Evolutionary conservation across 1,284 basidiomycete genomes (phyloP), one percentile per base, ranked within the genome.

Genomic region (Mycena sp.): DNA sequence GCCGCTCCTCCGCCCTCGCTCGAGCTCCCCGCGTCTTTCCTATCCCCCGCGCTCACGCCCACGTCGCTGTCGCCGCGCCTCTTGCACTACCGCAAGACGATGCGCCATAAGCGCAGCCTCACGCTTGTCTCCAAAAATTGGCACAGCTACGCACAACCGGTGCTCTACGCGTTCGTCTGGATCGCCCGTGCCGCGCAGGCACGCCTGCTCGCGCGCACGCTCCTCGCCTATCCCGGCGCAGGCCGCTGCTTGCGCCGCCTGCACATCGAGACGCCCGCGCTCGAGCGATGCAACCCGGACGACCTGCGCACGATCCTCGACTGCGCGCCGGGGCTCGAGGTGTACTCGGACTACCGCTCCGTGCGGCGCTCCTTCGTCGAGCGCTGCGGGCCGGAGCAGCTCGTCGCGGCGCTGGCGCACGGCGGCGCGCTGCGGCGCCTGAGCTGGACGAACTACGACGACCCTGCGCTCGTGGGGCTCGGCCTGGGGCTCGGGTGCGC

Each of bases 401-500:
- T 91, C 59, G 81, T 90, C 30, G 81, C 79, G 17, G 81, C 86
- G 14, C 82, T 90, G 48, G 82, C 85, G 16, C 84, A 82, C 44
- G 85, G 85, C 4, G 78, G 81, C 57, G 83, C 79, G 21, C 76
- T 92, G 32, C 81, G 85, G 16, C 78, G 85, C 32, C 77, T 91
- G 21, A 86, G 84, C 25, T 90, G 88, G 83, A 91, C 88, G 41
- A 89, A 85, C 70, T 91, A 91, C 68, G 88, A 87, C 66, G 86
- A 90, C 59, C 78, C 85, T 14, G 59, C 59, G 54, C 50, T 64
- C 4, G 62, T 67, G 38, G 57, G 62, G 35, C 63, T 64, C 10
- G 63, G 62, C 1, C n/a, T 64, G 16, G 62, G 63, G 21, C 51
- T 64, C 4, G 54, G 61, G 14, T 58, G 41, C 38, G 59, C 10